Conservation (phyloP, 306 rosid genomes). For the Glycine latifolia region DNA sequence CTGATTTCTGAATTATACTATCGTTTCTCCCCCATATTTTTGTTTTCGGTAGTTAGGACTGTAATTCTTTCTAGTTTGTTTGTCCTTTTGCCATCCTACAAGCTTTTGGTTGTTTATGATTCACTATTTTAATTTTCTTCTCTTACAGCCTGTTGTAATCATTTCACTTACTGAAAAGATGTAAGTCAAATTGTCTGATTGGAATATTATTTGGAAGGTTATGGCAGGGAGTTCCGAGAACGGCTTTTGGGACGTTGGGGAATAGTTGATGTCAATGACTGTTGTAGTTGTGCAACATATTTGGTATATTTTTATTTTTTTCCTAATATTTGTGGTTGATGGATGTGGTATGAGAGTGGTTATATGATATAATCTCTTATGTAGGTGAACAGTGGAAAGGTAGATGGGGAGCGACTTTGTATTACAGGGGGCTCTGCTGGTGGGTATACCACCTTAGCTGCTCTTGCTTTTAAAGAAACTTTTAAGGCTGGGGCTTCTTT, state of each 20-base stretch:
- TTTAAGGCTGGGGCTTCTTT: conserved; percentile 96
- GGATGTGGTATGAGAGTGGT: conserved; percentile 25
- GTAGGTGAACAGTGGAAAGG: conserved; percentile 86
- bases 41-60: neutral
- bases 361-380: conserved; percentile 14
- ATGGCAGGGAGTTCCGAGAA: conserved; percentile 91
- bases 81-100: neutral
- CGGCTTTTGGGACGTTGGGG: conserved; percentile 92
- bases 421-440: conserved; percentile 99
- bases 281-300: conserved; percentile 91
- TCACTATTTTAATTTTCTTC: neutral
- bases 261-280: conserved; percentile 94
- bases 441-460: conserved; percentile 97
- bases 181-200: conserved; percentile 35
- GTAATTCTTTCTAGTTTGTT: neutral
- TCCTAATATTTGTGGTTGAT: conserved; percentile 21
- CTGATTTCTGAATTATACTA: conserved; percentile 1
- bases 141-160: neutral
- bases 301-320: conserved; percentile 58
- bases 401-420: conserved; percentile 80
- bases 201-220: conserved; percentile 61
- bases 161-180: neutral
- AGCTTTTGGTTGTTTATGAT: neutral
- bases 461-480: conserved; percentile 81
- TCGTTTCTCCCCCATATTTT: neutral